Evolutionary conservation across 495 filamentous ascomycete genomes (phyloP).

Genomic region (Podospora tetraspora): DNA sequence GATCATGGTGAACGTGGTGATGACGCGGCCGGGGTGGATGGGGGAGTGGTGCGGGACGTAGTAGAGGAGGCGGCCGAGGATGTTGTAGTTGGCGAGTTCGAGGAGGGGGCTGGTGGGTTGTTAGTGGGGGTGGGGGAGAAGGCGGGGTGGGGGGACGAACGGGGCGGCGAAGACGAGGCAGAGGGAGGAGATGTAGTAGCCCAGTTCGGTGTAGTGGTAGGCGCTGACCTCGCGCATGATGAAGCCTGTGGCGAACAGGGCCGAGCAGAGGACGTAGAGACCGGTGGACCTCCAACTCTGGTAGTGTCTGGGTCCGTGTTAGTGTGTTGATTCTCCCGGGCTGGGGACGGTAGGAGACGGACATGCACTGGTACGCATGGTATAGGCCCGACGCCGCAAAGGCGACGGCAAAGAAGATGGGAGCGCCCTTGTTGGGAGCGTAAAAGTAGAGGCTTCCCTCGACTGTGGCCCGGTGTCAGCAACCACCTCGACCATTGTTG

Average conservation of each 20-base stretch:
- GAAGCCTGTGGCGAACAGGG: slow-evolving; percentile 54
- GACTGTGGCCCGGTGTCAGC: slow-evolving; percentile 24
- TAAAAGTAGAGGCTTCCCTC: slow-evolving; percentile 61
- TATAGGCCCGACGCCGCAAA: slow-evolving; percentile 54
- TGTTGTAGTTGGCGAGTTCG: slow-evolving; percentile 69
- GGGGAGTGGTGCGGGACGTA: slow-evolving; percentile 74
- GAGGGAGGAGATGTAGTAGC: slow-evolving; percentile 54
- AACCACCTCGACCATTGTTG: background rate
- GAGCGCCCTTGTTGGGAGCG: slow-evolving; percentile 67
- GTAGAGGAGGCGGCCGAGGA: slow-evolving; percentile 70
- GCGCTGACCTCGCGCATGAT: slow-evolving; percentile 52
- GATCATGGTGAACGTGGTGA: slow-evolving; percentile 67
- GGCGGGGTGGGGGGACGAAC: slow-evolving; percentile 40
- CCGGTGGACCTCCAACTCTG: slow-evolving; percentile 41
- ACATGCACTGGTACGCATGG: slow-evolving; percentile 60
- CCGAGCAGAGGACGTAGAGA: slow-evolving; percentile 34
- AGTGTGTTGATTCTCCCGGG: slow-evolving; percentile 12
- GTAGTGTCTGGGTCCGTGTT: slow-evolving; percentile 45
- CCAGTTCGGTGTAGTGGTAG: slow-evolving; percentile 52
- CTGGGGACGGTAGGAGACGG: background rate
- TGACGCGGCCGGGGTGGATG: slow-evolving; percentile 70
- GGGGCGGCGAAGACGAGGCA: slow-evolving; percentile 59
- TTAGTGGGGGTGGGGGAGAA: background rate
- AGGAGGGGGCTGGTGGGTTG: slow-evolving; percentile 54
- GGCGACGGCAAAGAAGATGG: slow-evolving; percentile 61